Evolutionary conservation across 257 asterid species (phyloP).

Genomic region (Gynochthodes officinalis): DNA sequence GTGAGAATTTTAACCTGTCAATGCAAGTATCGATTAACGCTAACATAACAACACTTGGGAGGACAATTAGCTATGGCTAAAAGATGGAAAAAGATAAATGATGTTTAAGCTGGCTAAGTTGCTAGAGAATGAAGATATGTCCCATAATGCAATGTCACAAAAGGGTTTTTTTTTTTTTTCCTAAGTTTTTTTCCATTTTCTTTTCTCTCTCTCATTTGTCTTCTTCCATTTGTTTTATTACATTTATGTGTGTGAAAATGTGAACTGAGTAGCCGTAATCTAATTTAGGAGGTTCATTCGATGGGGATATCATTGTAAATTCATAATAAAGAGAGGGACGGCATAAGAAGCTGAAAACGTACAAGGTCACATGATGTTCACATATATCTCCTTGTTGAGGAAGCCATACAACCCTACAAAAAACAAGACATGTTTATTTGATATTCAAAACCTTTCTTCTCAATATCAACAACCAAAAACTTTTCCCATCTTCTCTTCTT

Average conservation of each 20-base stretch:
- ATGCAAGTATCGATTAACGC: too few species aligned
- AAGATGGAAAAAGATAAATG: too few species aligned
- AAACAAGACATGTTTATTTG: slow-evolving; percentile 32
- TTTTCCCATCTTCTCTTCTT: slow-evolving; percentile 7
- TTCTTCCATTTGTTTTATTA: too few species aligned
- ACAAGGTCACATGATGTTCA: slow-evolving; percentile 36
- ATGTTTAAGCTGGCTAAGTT: too few species aligned
- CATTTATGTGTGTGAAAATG: neutral
- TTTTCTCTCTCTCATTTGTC: too few species aligned
- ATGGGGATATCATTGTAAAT: slow-evolving; percentile 30
- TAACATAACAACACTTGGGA: too few species aligned
- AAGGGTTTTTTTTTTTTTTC: too few species aligned
- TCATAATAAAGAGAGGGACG: slow-evolving; percentile 28
- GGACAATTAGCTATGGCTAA: too few species aligned
- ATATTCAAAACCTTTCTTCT: slow-evolving; percentile 26
- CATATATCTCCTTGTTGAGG: slow-evolving; percentile 28
- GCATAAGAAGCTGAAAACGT: slow-evolving; percentile 22
- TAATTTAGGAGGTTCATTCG: neutral
- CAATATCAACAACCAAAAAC: slow-evolving; percentile 19
- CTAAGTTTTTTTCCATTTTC: too few species aligned
- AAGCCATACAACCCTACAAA: slow-evolving; percentile 22
- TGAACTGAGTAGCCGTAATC: neutral
- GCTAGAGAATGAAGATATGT: too few species aligned
- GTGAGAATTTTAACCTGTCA: too few species aligned
- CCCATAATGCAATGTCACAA: too few species aligned